Conservation (phyloP, 371 early-diverging fungal genomes). For the Enteropsectra breve region DNA sequence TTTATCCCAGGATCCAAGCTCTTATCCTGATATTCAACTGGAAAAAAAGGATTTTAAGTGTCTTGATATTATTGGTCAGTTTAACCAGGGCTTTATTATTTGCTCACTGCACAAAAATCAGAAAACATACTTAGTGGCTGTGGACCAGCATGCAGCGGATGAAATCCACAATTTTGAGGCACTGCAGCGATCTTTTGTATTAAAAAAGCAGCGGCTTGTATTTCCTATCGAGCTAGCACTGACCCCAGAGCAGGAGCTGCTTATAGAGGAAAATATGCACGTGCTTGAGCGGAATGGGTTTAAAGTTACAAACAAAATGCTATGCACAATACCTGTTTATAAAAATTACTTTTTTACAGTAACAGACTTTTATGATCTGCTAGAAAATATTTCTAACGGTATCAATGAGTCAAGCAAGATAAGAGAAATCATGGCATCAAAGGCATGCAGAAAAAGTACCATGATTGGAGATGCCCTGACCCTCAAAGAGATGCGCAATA, state of each 20-base stretch:
- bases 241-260: conserved; percentile 67
- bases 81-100: conserved; percentile 93
- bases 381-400: conserved; percentile 48
- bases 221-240: conserved; percentile 65
- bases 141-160: conserved; percentile 94
- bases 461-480: conserved; percentile 63
- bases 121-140: conserved; percentile 69
- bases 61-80: conserved; percentile 84
- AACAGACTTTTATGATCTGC: conserved; percentile 48
- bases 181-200: conserved; percentile 48
- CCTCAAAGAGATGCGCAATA: conserved; percentile 48
- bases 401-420: conserved; percentile 13
- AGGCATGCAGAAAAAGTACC: conserved; percentile 64
- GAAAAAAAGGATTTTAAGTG: conserved; percentile 68
- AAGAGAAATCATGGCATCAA: conserved; percentile 61
- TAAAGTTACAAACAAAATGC: conserved; percentile 30
- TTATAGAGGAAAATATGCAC: conserved; percentile 68
- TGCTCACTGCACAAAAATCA: conserved; percentile 61
- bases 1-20: not conserved
- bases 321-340: conserved; percentile 46
- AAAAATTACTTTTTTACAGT: conserved; percentile 41
- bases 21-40: conserved; percentile 14
- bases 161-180: conserved; percentile 89
- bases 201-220: conserved; percentile 64
- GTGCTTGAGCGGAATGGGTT: conserved; percentile 62